phyloP scores from a whole-genome alignment of 768 basidiomycete genomes.

The Kwoniella mangroviensis region DNA sequence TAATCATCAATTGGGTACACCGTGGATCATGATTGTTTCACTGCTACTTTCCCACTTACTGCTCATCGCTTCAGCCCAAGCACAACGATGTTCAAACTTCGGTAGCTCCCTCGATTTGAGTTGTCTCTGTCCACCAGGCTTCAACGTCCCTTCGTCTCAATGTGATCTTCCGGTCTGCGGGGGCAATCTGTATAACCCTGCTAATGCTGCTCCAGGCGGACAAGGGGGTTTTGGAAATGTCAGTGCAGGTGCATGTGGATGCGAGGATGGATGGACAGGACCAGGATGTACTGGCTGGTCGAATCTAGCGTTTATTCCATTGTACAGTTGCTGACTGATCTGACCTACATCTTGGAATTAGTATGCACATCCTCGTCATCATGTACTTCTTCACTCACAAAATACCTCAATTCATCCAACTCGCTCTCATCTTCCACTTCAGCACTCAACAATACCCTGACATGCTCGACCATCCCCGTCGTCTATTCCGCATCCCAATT shows the following conservation, averaged over 20 bases:
- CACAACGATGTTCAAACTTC: conserved; percentile 69
- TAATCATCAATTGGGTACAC: not conserved
- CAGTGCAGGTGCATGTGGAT: conserved; percentile 68
- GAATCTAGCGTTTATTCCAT: too few relatives aligned
- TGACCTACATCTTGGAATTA: conserved; percentile 12
- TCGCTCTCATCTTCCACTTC: conserved; percentile 22
- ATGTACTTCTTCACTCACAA: conserved; percentile 66
- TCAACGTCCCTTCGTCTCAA: conserved; percentile 54
- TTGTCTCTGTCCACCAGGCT: conserved; percentile 81
- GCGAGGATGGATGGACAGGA: conserved; percentile 76
- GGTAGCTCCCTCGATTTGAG: conserved; percentile 64
- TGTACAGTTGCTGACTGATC: not conserved
- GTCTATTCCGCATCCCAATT: conserved; percentile 82
- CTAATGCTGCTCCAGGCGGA: conserved; percentile 63
- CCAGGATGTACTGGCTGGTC: conserved; percentile 54
- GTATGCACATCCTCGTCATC: conserved; percentile 72
- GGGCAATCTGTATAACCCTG: conserved; percentile 70
- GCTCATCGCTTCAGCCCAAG: conserved; percentile 28
- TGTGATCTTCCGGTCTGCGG: conserved; percentile 68
- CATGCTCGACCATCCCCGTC: conserved; percentile 71
- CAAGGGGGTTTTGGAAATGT: conserved; percentile 67
- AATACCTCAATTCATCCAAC: conserved; percentile 59
- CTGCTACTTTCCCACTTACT: not conserved
- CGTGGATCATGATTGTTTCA: not conserved
- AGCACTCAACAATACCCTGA: conserved; percentile 67